phyloP scores from a whole-genome alignment of 1,284 basidiomycete genomes.

The Ceratobasidium sp. region DNA sequence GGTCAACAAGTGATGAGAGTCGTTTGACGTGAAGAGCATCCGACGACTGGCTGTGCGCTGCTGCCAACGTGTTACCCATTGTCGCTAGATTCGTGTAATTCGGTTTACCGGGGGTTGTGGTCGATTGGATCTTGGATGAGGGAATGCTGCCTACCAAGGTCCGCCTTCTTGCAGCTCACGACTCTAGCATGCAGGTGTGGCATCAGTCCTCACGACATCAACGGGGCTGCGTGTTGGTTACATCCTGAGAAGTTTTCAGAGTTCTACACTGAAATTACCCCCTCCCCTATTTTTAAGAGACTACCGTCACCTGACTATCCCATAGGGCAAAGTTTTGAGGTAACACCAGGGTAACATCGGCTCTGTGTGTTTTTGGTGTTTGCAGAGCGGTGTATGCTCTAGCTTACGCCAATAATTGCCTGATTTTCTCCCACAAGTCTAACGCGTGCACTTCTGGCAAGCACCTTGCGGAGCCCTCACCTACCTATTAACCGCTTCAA shows the following conservation, averaged over 20 bases:
- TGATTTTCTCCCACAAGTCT: neutral
- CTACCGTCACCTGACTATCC: neutral
- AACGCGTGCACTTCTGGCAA: neutral
- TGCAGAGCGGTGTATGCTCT: too few species aligned
- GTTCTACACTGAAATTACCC: neutral
- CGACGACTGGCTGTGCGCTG: conserved; percentile 2
- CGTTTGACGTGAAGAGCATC: conserved; percentile 26
- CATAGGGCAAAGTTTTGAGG: neutral
- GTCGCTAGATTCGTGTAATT: conserved; percentile 13
- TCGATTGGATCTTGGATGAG: conserved; percentile 36
- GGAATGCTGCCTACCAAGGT: conserved; percentile 10
- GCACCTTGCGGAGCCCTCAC: neutral
- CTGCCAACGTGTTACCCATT: conserved; percentile 41
- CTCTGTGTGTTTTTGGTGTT: neutral
- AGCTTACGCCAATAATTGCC: neutral
- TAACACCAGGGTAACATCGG: neutral
- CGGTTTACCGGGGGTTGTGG: neutral
- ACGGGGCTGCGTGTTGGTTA: conserved; percentile 26
- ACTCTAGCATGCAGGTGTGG: conserved; percentile 34
- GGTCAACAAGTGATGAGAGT: conserved; percentile 31
- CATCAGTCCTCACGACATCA: conserved; percentile 22
- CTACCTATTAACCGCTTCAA: neutral
- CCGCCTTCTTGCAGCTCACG: conserved; percentile 31
- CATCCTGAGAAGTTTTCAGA: conserved; percentile 12
- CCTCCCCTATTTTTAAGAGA: conserved; percentile 21